Evolutionary conservation across 2,329 filamentous ascomycete genomes (phyloP), one percentile per base, ranked within the genome.

Genomic region (Dactylellina parvicollis): DNA sequence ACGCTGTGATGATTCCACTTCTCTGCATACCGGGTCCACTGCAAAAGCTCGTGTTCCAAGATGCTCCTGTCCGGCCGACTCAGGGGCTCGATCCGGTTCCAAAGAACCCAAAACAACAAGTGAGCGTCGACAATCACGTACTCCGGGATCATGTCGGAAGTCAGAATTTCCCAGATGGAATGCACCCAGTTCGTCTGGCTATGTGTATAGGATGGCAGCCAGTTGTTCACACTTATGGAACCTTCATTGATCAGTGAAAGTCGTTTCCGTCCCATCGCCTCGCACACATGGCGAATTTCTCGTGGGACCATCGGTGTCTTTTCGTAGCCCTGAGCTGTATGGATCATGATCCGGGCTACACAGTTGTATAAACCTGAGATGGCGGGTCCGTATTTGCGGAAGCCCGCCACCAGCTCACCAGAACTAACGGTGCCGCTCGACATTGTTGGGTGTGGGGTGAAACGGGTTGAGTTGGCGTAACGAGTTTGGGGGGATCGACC

Each of bases 101-200:
- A 71, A 49, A 71, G 42, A 4, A 71, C 66, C 56, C 57, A 71
- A 18, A 71, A 71, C 30, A 71, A 52, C 32, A 71, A 40, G 50
- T 71, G 66, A 26, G 66, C 56, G 42, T 71, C 66, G 12, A 71
- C 30, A 30, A 71, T 56, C 14, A 71, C 66, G 56, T 71, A 71
- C 54, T 71, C 66, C 26, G 66, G 66, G n/a, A 71, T 71, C 49
- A 62, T 71, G 22, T 71, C 66, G 2, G 66, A 71, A 7, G 49
- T 52, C 30, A 71, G 50, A 24, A 71, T 52, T 34, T 71, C 66
- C 66, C 66, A 71, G 24, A 71, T 62, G 36, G 66, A 71, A 12
- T 71, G 66, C n/a, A 71, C 66, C 66, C 66, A 71, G 66, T 71
- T 71, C 7, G 66, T 71, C 34, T 71, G 66, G 32, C 66, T 71